Conservation (phyloP, 352 stramenopile species). For the Phytopythium aichiense region DNA sequence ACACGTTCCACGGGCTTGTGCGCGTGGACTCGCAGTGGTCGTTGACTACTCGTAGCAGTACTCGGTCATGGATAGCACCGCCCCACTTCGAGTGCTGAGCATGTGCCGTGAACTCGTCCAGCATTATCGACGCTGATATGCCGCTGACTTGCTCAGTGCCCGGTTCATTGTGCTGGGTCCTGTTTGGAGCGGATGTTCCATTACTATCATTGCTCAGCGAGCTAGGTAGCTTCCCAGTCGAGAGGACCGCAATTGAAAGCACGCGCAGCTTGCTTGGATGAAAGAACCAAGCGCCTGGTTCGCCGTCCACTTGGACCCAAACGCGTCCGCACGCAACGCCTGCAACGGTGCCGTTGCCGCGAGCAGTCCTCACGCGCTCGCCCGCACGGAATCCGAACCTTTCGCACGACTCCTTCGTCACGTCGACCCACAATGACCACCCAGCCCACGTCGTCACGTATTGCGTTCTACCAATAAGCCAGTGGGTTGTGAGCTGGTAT, state of each 20-base stretch:
- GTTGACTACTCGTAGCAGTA: slow-evolving; percentile 40
- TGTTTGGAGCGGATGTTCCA: background rate
- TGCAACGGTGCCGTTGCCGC: slow-evolving; percentile 68
- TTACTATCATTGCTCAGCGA: background rate
- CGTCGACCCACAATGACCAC: slow-evolving; percentile 67
- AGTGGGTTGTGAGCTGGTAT: slow-evolving; percentile 53
- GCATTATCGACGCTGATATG: background rate
- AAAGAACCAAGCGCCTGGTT: slow-evolving; percentile 77
- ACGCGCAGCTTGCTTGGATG: slow-evolving; percentile 56
- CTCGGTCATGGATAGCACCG: slow-evolving; percentile 30
- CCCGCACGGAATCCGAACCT: slow-evolving; percentile 46
- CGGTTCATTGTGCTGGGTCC: background rate
- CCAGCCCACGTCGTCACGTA: slow-evolving; percentile 59
- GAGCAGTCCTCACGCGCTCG: slow-evolving; percentile 64
- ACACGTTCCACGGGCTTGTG: slow-evolving; percentile 61
- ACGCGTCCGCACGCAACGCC: slow-evolving; percentile 54
- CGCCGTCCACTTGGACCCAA: slow-evolving; percentile 81
- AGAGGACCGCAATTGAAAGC: background rate
- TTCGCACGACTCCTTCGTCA: slow-evolving; percentile 27
- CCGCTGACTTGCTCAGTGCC: no score
- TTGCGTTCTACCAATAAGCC: slow-evolving; percentile 39
- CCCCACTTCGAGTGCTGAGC: slow-evolving; percentile 37
- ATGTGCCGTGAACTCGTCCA: slow-evolving; percentile 22
- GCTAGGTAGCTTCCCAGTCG: background rate
- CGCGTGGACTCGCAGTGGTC: slow-evolving; percentile 49